Evolutionary conservation across 305 asterid species (phyloP), one percentile per base, ranked within the genome.

Genomic region (Solanum chacoense): DNA sequence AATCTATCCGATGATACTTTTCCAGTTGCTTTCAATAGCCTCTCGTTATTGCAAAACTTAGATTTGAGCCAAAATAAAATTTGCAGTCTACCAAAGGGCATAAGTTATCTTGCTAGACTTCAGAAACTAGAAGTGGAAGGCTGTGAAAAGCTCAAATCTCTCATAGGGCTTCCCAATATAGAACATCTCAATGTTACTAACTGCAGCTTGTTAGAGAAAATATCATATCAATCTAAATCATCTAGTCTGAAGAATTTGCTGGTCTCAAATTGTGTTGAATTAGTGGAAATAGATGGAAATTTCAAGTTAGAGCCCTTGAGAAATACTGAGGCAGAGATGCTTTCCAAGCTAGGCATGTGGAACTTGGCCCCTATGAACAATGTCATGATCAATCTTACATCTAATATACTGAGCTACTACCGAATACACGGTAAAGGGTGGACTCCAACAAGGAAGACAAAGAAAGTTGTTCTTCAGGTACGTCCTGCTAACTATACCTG

Each of bases 281-380:
- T 89, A 28, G 80, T 18, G 13, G 90, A 89, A 67, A 77, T 89
- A 76, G 80, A 85, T 24, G 90, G 90, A 35, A 63, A 26, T n/a
- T 88, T 88, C 87, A 78, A 80, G 86, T 67, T 88, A 78, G 50
- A 80, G 16, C 84, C 87, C 35, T 31, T 80, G 59, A 84, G 69
- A 67, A 80, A 80, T 37, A 59, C 79, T 20, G 59, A 81, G 4
- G 81, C 69, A 4, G 83, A 22, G 83, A 38, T 29, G 81, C 87
- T 79, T 8, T 10, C 32, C 71, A 88, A 88, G 67, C 45, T 88
- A 29, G 87, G 90, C 11, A 65, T 88, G 12, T 40, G 5, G 31
- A 67, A 79, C 87, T 79, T 88, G 37, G 80, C 55, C 37, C 10
- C 90, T 24, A 38, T 67, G 81, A 65, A n/a, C 7, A 80, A 88